phyloP scores from a whole-genome alignment of 2,329 filamentous ascomycete genomes.

The Mollisia scopiformis region DNA sequence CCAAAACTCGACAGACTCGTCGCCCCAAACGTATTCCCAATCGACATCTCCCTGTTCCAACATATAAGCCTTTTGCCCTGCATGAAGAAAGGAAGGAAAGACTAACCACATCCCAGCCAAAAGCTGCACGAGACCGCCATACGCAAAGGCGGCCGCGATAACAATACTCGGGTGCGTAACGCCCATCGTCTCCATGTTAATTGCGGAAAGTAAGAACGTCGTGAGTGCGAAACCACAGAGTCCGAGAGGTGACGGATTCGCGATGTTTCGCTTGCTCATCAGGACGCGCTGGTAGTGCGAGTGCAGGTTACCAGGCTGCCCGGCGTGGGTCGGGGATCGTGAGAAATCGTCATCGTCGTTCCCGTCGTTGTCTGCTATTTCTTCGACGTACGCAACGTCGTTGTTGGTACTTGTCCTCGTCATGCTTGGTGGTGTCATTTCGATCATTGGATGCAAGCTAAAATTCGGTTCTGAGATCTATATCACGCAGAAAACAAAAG shows the following conservation, averaged over 20 bases:
- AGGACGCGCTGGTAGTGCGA: constrained; percentile 13
- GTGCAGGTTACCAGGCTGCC: constrained; percentile 19
- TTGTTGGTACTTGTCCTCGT: neutral
- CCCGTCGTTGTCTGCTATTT: neutral
- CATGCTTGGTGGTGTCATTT: neutral
- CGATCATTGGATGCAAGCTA: neutral
- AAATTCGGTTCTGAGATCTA: too few relatives aligned
- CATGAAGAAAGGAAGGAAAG: neutral
- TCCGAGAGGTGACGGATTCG: constrained; percentile 53
- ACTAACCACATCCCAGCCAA: constrained; percentile 84
- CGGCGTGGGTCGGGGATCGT: constrained; percentile 5
- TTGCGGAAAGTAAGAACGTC: constrained; percentile 64
- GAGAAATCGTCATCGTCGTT: neutral
- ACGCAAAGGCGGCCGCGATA: constrained; percentile 70
- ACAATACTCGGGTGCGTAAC: constrained; percentile 67
- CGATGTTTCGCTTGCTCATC: constrained; percentile 50
- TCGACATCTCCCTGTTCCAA: constrained; percentile 72
- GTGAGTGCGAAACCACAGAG: constrained; percentile 18
- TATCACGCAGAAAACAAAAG: too few relatives aligned
- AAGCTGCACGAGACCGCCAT: constrained; percentile 79
- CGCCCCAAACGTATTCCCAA: constrained; percentile 86
- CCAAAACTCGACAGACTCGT: constrained; percentile 82
- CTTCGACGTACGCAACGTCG: neutral
- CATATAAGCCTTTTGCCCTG: neutral
- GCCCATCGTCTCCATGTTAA: constrained; percentile 70